Evolutionary conservation across 306 rosid species (phyloP).

Genomic region (Mimosa bimucronata): DNA sequence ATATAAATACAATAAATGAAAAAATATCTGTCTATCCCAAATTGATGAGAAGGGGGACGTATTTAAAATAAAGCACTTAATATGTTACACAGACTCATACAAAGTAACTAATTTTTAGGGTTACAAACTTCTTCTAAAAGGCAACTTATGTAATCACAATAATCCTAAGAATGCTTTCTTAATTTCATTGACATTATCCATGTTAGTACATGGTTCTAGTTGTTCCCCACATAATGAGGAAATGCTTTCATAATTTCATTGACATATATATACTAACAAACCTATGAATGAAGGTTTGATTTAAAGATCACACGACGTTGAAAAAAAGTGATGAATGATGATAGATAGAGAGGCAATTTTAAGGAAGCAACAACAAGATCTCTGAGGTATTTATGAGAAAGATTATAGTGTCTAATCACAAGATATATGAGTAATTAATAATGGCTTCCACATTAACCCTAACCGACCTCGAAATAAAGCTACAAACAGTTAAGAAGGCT

Average conservation of each 20-base stretch:
- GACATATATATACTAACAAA: not conserved
- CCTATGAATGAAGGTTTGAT: slow-evolving; percentile 12
- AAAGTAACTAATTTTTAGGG: too few species aligned
- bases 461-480: not conserved
- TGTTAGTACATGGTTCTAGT: not conserved
- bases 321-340: slow-evolving; percentile 2
- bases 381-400: slow-evolving; percentile 11
- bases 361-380: slow-evolving; percentile 23
- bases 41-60: too few species aligned
- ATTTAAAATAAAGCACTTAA: too few species aligned
- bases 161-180: too few species aligned
- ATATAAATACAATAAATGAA: too few species aligned
- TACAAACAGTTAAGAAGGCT: not conserved
- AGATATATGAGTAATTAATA: not conserved
- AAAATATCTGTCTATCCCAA: too few species aligned
- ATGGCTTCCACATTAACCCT: too few species aligned
- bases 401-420: slow-evolving; percentile 32
- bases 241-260: not conserved
- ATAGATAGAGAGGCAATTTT: slow-evolving; percentile 1
- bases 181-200: too few species aligned
- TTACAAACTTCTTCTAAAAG: too few species aligned
- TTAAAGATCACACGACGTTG: not conserved
- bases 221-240: not conserved
- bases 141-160: too few species aligned
- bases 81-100: too few species aligned